These are phyloP conservation scores for Zalaria obscura DNA, from an alignment of 2,329 filamentous ascomycete species.

Conservation along the genomic window DNA sequence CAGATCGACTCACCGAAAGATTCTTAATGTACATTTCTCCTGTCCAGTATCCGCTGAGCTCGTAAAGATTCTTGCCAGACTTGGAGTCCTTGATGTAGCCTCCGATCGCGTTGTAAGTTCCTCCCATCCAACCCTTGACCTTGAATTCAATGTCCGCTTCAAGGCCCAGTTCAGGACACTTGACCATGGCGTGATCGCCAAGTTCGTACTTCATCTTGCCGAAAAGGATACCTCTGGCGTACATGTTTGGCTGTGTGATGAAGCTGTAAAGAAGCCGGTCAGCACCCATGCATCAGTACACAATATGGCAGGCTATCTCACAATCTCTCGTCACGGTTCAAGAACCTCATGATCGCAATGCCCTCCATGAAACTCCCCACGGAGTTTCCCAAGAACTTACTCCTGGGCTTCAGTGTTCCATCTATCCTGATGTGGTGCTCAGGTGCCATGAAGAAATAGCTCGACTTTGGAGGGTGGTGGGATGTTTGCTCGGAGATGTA, in stretches of 20 bases:
- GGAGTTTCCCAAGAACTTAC: constrained; percentile 91
- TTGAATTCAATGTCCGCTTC: constrained; percentile 94
- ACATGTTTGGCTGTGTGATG: constrained; percentile 97
- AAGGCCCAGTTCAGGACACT: constrained; percentile 76
- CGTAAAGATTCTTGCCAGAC: constrained; percentile 76
- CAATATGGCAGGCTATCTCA: constrained; percentile 31
- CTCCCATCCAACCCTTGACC: constrained; percentile 92
- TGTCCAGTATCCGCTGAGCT: constrained; percentile 85
- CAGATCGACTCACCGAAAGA: constrained; percentile 43
- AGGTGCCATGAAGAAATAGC: constrained; percentile 97
- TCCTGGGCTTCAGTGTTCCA: constrained; percentile 85
- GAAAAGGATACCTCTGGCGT: constrained; percentile 89
- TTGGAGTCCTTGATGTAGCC: constrained; percentile 80
- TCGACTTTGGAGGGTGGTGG: constrained; percentile 95
- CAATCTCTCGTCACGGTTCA: constrained; percentile 87
- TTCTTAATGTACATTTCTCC: constrained; percentile 91
- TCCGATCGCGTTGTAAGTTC: constrained; percentile 91
- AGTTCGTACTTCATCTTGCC: constrained; percentile 99
- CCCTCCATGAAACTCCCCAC: constrained; percentile 98
- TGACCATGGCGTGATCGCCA: constrained; percentile 85
- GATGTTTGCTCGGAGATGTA: constrained; percentile 97
- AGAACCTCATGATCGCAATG: constrained; percentile 68
- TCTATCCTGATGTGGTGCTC: constrained; percentile 91
- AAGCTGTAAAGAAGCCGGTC: constrained; percentile 40
- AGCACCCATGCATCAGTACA: not conserved